These are phyloP conservation scores for Coemansia sp. DNA, from an alignment of 192 early-diverging fungal genomes.

Conservation along the genomic window DNA sequence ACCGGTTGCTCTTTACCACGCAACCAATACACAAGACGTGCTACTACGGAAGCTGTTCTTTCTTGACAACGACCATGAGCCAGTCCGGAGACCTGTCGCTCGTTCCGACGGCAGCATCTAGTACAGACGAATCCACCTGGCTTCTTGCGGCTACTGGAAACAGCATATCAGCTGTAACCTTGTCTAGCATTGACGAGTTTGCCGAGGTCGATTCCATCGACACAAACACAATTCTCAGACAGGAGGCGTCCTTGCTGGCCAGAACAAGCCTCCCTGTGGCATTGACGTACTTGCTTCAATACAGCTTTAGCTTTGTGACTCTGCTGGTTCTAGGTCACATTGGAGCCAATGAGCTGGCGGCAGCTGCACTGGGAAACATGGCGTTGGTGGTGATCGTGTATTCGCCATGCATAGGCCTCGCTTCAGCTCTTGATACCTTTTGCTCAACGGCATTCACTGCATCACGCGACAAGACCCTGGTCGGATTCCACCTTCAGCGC, in stretches of 20 bases:
- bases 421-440: slow-evolving; percentile 73
- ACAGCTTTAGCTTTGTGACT: slow-evolving; percentile 62
- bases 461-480: slow-evolving; percentile 59
- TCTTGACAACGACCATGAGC: not conserved
- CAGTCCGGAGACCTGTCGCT: not conserved
- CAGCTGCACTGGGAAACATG: slow-evolving; percentile 69
- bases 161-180: not conserved
- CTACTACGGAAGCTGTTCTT: not conserved
- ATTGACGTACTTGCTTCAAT: slow-evolving; percentile 61
- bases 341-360: slow-evolving; percentile 65
- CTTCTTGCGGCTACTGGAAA: slow-evolving; percentile 3
- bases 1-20: not conserved
- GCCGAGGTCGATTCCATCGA: slow-evolving; percentile 8
- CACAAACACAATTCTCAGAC: slow-evolving; percentile 12
- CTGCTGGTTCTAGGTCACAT: slow-evolving; percentile 64
- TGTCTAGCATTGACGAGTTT: slow-evolving; percentile 4
- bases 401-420: slow-evolving; percentile 65
- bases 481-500: slow-evolving; percentile 78
- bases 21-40: not conserved
- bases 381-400: slow-evolving; percentile 67
- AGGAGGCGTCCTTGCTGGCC: slow-evolving; percentile 23
- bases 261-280: slow-evolving; percentile 24
- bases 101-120: not conserved
- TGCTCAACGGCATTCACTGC: slow-evolving; percentile 72
- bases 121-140: slow-evolving; percentile 11